Percentiles rank a stretch among this genome's conserved stretches.
These are phyloP conservation scores for Ceratocystis colombiana DNA, from an alignment of 2,329 filamentous ascomycete species.

Conservation along the genomic window DNA sequence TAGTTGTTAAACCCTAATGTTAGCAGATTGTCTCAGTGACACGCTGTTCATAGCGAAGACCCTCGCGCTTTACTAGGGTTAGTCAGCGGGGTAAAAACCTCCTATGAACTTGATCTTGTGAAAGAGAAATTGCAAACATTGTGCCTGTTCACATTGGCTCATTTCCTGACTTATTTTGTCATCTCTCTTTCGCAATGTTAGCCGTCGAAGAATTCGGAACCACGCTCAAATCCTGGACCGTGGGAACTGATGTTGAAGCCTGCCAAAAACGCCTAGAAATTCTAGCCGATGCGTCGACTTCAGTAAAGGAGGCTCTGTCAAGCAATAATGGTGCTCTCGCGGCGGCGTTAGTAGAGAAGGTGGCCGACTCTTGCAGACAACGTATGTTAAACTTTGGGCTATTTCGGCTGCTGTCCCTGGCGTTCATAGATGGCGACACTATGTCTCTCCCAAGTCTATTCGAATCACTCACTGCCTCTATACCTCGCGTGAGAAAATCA, in stretches of 20 bases:
- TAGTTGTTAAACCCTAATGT: not conserved
- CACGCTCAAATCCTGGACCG: conserved; percentile 18
- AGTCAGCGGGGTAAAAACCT: not conserved
- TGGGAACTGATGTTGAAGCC: conserved; percentile 16
- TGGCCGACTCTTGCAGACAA: conserved; percentile 24
- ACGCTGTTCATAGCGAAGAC: not conserved
- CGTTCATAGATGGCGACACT: not conserved
- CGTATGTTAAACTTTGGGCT: conserved; percentile 14
- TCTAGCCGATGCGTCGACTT: conserved; percentile 1
- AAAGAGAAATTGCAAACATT: not conserved
- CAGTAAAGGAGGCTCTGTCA: conserved; percentile 15
- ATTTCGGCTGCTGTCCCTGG: not conserved
- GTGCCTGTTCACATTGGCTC: not conserved
- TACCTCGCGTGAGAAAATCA: not conserved
- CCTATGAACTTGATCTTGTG: not conserved
- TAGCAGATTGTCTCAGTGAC: not conserved
- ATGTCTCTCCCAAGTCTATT: not conserved
- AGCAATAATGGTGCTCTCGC: conserved; percentile 6
- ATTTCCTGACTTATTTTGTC: not conserved
- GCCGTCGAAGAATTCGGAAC: conserved; percentile 11
- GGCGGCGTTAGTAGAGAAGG: conserved; percentile 15
- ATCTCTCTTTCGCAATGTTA: conserved; percentile 6
- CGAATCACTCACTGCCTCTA: not conserved
- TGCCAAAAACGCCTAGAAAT: conserved; percentile 19
- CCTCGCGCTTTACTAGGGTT: not conserved